Evolutionary conservation across 2,329 filamentous ascomycete genomes (phyloP), one percentile per base, ranked within the genome.

Genomic region (Biscogniauxia sp.): DNA sequence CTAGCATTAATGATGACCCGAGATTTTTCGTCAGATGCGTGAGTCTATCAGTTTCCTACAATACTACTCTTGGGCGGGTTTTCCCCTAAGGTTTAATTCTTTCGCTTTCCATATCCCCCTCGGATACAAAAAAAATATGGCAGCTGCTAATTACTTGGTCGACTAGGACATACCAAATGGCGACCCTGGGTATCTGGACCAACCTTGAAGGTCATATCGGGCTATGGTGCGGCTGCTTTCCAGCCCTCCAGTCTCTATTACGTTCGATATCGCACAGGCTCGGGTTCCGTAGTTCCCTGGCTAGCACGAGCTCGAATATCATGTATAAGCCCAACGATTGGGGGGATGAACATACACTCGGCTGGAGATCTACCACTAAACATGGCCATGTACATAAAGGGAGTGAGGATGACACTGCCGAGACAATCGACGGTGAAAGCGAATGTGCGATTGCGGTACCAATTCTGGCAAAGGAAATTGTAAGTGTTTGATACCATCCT

Each of bases 211-310:
- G 73, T 51, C 77, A 80, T 60, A 68, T 76, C 51, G 78, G 77
- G n/a, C 68, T 80, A 28, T 80, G 77, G 77, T 75, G 76, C 53
- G 70, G 72, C 13, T 79, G 76, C 61, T 75, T 79, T 49, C 76
- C 77, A 3, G 71, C 77, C 1, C 63, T 79, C 11, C 76, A 79
- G 49, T 75, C 76, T 2, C 59, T 79, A 17, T 60, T 77, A 6
- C 73, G 76, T n/a, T 58, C 70, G n/a, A 20, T 72, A 19, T 65
- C 66, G 1, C 64, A 59, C 62, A 67, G 65, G 37, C 68, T 78
- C 19, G 71, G 70, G 60, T 54, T 69, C 3, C 60, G 62, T 50
- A 62, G 59, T 54, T 57, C 53, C 20, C n/a, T 54, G 19, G 53
- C 51, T 25, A 56, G 50, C 51, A 51, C 3, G 37, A 45, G 15